Evolutionary conservation across 108 stramenopile genomes (phyloP), one percentile per base, ranked within the genome.

Genomic region (Schizochytrium sp.): DNA sequence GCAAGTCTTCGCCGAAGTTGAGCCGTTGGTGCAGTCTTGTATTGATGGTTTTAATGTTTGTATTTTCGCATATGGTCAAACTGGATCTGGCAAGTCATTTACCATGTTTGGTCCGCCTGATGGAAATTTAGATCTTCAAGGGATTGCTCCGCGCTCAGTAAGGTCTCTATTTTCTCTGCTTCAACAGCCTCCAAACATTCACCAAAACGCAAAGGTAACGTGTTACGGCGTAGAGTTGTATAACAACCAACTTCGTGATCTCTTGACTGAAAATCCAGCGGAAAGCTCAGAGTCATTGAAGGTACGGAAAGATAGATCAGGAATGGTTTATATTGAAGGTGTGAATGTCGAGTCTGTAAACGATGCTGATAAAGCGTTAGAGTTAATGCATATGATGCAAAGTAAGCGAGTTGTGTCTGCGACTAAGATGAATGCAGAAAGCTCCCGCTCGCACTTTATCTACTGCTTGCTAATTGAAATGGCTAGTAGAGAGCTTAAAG

Each of bases 41-140:
- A 17, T 95, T 2, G 94, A 95, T 73, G 94, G 94, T 41, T 95
- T 88, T 87, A 95, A 95, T 89, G 94, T 94, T 19, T 94, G 94
- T 57, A 73, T 94, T 53, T 95, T 95, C 42, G 94, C 94, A 8
- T 94, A 94, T 46, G 94, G 94, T 45, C 94, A 94, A 87, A 94
- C 94, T 3, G 94, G 94, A 4, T 90, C 89, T 28, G 94, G 94
- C 1, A 94, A 94, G 61, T 93, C 94, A 61, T 92, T 90, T 89
- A 94, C 94, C 1, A 94, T 94, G 94, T 90, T 92, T 10, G 93
- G 93, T 10, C 61, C 19, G 47, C 5, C 10, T 40, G 76, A 17
- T 46, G 73, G 19, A 44, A 28, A 38, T n/a, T 15, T 17, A 17
- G 91, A 69, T 8, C 76, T 57, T 41, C 92, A 88, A 19, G 94